Conservation (phyloP, 2,329 filamentous ascomycete species). For the Talaromyces albobiverticillius region DNA sequence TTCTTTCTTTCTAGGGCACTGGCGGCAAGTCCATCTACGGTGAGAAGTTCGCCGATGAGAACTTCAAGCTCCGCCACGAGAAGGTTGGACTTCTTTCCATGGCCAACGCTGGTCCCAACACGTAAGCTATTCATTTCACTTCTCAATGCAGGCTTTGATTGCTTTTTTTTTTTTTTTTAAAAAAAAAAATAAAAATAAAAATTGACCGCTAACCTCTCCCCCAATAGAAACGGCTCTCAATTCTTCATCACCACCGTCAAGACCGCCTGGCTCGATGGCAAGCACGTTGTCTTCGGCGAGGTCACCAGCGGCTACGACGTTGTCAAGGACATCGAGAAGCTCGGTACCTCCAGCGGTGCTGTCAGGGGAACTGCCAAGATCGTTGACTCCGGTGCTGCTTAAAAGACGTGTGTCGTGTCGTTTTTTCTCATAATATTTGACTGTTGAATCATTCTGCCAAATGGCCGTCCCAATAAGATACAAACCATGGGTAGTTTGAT, state of each 20-base stretch:
- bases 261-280: slow-evolving; percentile 65
- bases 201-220: neutral
- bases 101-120: slow-evolving; percentile 95
- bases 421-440: neutral
- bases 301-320: slow-evolving; percentile 56
- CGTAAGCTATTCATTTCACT: slow-evolving; percentile 53
- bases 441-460: neutral
- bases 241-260: slow-evolving; percentile 71
- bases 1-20: slow-evolving; percentile 63
- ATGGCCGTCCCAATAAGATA: neutral
- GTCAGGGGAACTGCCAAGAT: slow-evolving; percentile 51
- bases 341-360: slow-evolving; percentile 53
- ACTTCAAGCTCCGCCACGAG: slow-evolving; percentile 75
- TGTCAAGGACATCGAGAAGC: slow-evolving; percentile 59
- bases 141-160: no score
- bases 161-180: neutral
- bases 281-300: slow-evolving; percentile 68
- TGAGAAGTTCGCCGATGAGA: slow-evolving; percentile 92
- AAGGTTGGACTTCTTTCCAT: slow-evolving; percentile 81
- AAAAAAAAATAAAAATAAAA: no score
- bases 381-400: slow-evolving; percentile 45
- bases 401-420: neutral
- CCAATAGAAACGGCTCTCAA: slow-evolving; percentile 63
- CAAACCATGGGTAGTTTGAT: neutral
- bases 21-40: slow-evolving; percentile 94